A percentile compares a stretch with the other conserved stretches of the same genome.
Conservation (phyloP, 2,329 filamentous ascomycete species). For the Phoma herbarum region DNA sequence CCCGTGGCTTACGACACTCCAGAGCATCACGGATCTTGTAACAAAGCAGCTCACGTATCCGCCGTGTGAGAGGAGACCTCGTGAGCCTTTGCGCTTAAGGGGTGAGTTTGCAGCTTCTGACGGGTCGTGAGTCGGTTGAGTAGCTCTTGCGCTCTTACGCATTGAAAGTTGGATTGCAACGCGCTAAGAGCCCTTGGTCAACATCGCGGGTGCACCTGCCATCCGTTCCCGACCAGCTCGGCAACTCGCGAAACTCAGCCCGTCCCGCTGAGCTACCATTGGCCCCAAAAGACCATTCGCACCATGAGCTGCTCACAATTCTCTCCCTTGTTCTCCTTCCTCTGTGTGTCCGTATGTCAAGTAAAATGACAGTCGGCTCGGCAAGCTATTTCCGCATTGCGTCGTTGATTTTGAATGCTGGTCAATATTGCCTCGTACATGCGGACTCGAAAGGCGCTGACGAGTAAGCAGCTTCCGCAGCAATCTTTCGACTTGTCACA, state of each 20-base stretch:
- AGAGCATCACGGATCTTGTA: too few species aligned
- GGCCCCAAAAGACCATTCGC: background rate
- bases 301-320: background rate
- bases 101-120: too few species aligned
- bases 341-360: background rate
- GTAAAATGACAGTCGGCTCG: conserved; percentile 35
- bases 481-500: conserved; percentile 23
- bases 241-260: background rate
- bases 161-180: too few species aligned
- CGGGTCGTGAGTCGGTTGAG: too few species aligned
- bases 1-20: too few species aligned
- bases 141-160: too few species aligned
- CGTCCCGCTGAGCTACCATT: background rate
- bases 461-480: conserved; percentile 20
- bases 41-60: too few species aligned
- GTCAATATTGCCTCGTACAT: background rate
- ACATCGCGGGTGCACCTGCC: background rate
- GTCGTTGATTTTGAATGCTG: conserved; percentile 5
- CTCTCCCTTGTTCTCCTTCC: background rate
- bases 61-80: too few species aligned
- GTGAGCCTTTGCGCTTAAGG: too few species aligned
- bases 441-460: background rate
- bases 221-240: background rate
- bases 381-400: conserved; percentile 39
- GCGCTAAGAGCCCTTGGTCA: background rate